Conservation (phyloP, 352 stramenopile species). For the Phytophthora chlamydospora region DNA sequence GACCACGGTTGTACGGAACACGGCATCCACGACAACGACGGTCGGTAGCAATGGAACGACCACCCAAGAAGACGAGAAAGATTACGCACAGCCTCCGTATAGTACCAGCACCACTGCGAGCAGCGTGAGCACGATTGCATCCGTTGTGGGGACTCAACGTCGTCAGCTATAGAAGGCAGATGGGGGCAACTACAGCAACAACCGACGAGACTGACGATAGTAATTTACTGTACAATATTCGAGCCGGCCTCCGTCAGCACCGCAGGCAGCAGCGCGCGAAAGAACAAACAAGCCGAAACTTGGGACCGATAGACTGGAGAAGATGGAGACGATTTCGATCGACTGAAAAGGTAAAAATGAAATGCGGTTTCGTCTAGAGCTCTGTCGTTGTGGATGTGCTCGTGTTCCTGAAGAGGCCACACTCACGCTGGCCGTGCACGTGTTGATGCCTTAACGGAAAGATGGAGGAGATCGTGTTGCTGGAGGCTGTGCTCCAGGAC, state of each 20-base stretch:
- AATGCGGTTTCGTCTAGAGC: conserved; percentile 29
- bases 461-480: conserved; percentile 32
- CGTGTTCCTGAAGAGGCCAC: conserved; percentile 23
- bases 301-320: conserved; percentile 13
- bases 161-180: conserved; percentile 16
- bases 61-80: conserved; percentile 39
- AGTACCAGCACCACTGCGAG: conserved; percentile 37
- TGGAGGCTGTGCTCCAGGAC: conserved; percentile 40
- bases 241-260: not conserved
- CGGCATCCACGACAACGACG: conserved; percentile 32
- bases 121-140: conserved; percentile 36
- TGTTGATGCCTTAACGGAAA: conserved; percentile 7
- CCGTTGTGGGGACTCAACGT: conserved; percentile 22
- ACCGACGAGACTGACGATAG: conserved; percentile 8
- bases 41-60: conserved; percentile 29
- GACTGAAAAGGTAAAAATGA: conserved; percentile 34
- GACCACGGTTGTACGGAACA: conserved; percentile 61
- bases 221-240: conserved; percentile 40
- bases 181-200: too few species aligned
- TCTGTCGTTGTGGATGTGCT: not conserved
- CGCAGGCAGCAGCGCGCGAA: not conserved
- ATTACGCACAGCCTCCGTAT: conserved; percentile 35
- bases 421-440: not conserved
- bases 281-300: conserved; percentile 1
- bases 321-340: not conserved